Evolutionary conservation across 2,329 filamentous ascomycete genomes (phyloP).

Genomic region (Massarina eburnea): DNA sequence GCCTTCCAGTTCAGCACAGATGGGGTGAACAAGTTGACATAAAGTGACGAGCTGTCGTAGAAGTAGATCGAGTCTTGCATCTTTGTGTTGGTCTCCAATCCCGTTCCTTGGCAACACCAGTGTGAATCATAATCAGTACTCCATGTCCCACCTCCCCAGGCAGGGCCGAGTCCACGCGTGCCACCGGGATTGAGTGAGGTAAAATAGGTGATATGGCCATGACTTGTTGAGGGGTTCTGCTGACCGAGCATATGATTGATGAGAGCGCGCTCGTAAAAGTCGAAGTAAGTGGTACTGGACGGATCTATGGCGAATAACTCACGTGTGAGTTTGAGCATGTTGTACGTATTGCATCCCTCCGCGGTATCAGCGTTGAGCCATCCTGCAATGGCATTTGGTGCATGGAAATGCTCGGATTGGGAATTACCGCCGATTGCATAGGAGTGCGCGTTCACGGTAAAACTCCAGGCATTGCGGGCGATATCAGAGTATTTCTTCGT

Average conservation of each 20-base stretch:
- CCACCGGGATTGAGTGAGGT: conserved; percentile 54
- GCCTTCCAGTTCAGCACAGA: conserved; percentile 51
- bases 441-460: conserved; percentile 50
- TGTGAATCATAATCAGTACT: conserved; percentile 57
- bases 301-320: conserved; percentile 54
- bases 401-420: conserved; percentile 56
- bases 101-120: conserved; percentile 59
- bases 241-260: conserved; percentile 56
- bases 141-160: conserved; percentile 57
- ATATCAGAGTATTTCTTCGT: conserved; percentile 50
- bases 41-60: conserved; percentile 46
- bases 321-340: conserved; percentile 59
- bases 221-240: conserved; percentile 48
- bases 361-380: conserved; percentile 51
- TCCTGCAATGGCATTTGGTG: conserved; percentile 49
- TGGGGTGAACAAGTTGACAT: conserved; percentile 54
- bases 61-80: conserved; percentile 57
- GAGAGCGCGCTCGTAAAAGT: conserved; percentile 56
- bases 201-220: conserved; percentile 59
- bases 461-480: conserved; percentile 53
- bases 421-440: conserved; percentile 60
- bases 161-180: conserved; percentile 53
- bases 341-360: conserved; percentile 59
- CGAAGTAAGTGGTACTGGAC: conserved; percentile 49
- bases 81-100: conserved; percentile 57